Evolutionary conservation across 345 rosid species (phyloP), one percentile per base, ranked within the genome.

Genomic region (Conringia planisiliqua): DNA sequence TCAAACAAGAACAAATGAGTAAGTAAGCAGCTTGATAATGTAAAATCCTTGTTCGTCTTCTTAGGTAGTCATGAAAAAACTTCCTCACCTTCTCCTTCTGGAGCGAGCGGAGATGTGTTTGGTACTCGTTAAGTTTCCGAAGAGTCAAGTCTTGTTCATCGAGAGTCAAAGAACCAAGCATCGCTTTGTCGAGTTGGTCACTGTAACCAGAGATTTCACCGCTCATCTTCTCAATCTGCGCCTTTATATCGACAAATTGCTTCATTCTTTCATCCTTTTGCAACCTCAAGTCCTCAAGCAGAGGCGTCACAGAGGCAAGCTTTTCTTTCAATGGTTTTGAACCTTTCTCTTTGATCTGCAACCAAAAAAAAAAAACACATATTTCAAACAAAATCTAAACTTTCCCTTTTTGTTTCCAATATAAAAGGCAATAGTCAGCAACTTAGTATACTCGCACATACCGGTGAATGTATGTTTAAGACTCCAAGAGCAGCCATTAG

Each of bases 401-500:
- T 39, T 48, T 27, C 5, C 33, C 7, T 18, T 32, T 44, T 12
- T 12, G 10, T 3, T 48, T 32, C 29, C n/a, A 40, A 10, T 14
- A 60, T 7, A 30, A 54, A 6, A 43, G 39, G n/a, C 6, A 10
- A 27, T 2, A 32, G 35, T 48, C 5, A 33, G 7, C 13, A 57
- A 57, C 42, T 10, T 38, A 6, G 60, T 10, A n/a, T 7, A 62
- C 0, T 64, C 88, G 51, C 29, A 24, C 61, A 40, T 76, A 70
- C 75, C n/a, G 66, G 66, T 26, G 75, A 76, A 20, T 46, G 52
- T n/a, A 62, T 35, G 61, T 55, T 54, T 13, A 70, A 70, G 9
- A 70, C 96, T 59, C 97, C 97, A 24, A 94, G 91, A 67, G 92
- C 78, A 61, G 96, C 96, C 85, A 86, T 79, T 48, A 94, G 85